Percentiles rank a stretch among this genome's conserved stretches.
phyloP scores from a whole-genome alignment of 2,329 filamentous ascomycete genomes.

The Aureobasidium uvarum region DNA sequence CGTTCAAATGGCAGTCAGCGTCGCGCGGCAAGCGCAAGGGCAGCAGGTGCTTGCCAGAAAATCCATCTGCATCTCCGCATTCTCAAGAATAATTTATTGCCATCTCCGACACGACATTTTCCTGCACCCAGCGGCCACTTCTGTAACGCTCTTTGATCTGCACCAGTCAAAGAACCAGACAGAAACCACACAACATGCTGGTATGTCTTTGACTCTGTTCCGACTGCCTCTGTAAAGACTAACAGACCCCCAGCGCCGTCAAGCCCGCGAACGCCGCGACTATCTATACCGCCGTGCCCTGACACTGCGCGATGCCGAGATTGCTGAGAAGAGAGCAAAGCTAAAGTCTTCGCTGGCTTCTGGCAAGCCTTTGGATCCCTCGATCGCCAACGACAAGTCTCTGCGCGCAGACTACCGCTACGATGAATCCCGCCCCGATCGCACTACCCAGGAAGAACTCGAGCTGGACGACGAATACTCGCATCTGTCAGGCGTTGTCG shows the following conservation, averaged over 20 bases:
- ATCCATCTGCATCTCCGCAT: slow-evolving; percentile 20
- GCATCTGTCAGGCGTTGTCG: slow-evolving; percentile 84
- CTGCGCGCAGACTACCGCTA: slow-evolving; percentile 89
- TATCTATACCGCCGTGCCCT: slow-evolving; percentile 90
- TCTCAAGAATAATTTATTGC: slow-evolving; percentile 20
- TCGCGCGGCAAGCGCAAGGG: neutral
- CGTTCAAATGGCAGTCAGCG: neutral
- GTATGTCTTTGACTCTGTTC: neutral
- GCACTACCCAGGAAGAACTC: slow-evolving; percentile 64
- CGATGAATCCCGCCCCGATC: slow-evolving; percentile 75
- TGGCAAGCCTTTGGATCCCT: slow-evolving; percentile 78
- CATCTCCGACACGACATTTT: slow-evolving; percentile 14
- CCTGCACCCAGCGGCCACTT: slow-evolving; percentile 9
- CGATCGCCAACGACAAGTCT: slow-evolving; percentile 80
- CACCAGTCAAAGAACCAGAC: slow-evolving; percentile 6
- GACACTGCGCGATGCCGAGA: slow-evolving; percentile 84
- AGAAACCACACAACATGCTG: slow-evolving; percentile 3
- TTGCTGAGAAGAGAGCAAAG: slow-evolving; percentile 85
- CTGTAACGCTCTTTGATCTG: neutral
- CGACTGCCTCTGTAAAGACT: neutral
- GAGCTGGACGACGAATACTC: slow-evolving; percentile 88
- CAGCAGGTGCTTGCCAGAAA: slow-evolving; percentile 2
- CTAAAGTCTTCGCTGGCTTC: slow-evolving; percentile 82
- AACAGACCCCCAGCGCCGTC: slow-evolving; percentile 52
- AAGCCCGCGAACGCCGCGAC: slow-evolving; percentile 75